Base-by-base conservation (phyloP, 371 early-diverging fungal genomes). In the Zopfochytrium polystomum region DNA sequence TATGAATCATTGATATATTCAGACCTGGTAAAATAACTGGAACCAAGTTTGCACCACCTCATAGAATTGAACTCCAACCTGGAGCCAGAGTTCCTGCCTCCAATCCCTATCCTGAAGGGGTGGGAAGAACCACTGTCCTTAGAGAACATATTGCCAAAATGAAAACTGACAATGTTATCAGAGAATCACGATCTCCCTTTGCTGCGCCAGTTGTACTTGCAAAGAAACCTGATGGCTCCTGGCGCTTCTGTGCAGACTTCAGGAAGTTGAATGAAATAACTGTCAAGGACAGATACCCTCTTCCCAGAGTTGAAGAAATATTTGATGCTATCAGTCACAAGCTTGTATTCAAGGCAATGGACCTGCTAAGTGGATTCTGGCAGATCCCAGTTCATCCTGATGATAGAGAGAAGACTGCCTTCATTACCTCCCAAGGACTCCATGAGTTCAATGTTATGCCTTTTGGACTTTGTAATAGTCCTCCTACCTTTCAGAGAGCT, bases 191-290 rank as follows among this genome's bases (percentile, higher is more conserved):
- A n/a, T n/a, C n/a, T n/a, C n/a, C n/a, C n/a, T n/a, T n/a, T n/a
- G n/a, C n/a, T n/a, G n/a, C n/a, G n/a, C n/a, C n/a, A n/a, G n/a
- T n/a, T n/a, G n/a, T n/a, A n/a, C n/a, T n/a, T n/a, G n/a, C n/a
- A n/a, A n/a, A n/a, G n/a, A n/a, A n/a, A n/a, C n/a, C n/a, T n/a
- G n/a, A n/a, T n/a, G n/a, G 84, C 4, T n/a, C 56, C 1, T 5
- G 80, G 34, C 66, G 77, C 0, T n/a, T 80, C 50, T 79, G 78
- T 52, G 59, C 34, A 15, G 58, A 58, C 26, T 58, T 13, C n/a
- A 42, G 42, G 42, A 42, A 42, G 29, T n/a, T n/a, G n/a, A n/a
- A n/a, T n/a, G n/a, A n/a, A n/a, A n/a, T n/a, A n/a, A n/a, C n/a
- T n/a, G n/a, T 56, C n/a, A 56, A 56, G 23, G 46, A 56, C 27